These are phyloP conservation scores for Globisporangium barbulae DNA, from an alignment of 352 stramenopile species.

Conservation along the genomic window DNA sequence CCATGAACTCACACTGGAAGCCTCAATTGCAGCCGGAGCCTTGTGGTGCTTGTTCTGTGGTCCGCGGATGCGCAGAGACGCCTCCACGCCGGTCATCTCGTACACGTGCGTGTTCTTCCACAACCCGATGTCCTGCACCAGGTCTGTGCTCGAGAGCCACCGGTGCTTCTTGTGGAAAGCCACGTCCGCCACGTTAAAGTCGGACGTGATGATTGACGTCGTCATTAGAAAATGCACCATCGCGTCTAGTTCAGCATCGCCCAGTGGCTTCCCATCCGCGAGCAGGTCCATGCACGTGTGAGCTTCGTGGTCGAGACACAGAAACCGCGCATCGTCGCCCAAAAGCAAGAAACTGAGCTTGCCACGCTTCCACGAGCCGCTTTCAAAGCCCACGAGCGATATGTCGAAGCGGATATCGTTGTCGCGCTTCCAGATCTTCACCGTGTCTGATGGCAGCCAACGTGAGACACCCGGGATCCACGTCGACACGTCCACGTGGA, in stretches of 20 bases:
- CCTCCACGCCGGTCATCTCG: slow-evolving; percentile 51
- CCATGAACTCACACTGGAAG: background rate
- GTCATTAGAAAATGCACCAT: slow-evolving; percentile 65
- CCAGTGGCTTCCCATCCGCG: slow-evolving; percentile 21
- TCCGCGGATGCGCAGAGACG: slow-evolving; percentile 34
- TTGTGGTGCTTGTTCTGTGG: slow-evolving; percentile 45
- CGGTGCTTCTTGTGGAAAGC: slow-evolving; percentile 40
- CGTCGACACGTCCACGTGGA: slow-evolving; percentile 62
- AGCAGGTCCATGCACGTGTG: slow-evolving; percentile 48
- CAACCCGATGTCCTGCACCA: slow-evolving; percentile 41
- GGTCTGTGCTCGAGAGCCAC: slow-evolving; percentile 41
- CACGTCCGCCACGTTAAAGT: slow-evolving; percentile 38
- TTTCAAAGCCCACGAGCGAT: slow-evolving; percentile 62
- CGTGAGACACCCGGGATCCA: slow-evolving; percentile 70
- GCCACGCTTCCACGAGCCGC: slow-evolving; percentile 57
- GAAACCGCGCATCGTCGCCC: slow-evolving; percentile 34
- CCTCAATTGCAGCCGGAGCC: slow-evolving; percentile 11
- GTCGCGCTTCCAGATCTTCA: slow-evolving; percentile 75
- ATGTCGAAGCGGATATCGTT: slow-evolving; percentile 63
- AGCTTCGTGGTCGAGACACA: slow-evolving; percentile 55
- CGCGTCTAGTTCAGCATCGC: slow-evolving; percentile 37
- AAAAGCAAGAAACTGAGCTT: slow-evolving; percentile 62
- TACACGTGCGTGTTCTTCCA: slow-evolving; percentile 52
- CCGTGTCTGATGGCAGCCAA: slow-evolving; percentile 64
- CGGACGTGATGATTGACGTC: slow-evolving; percentile 51